A percentile compares a stretch with the other conserved stretches of the same genome.
phyloP scores from a whole-genome alignment of 2,329 filamentous ascomycete genomes.

The Calonectria henricotiae region DNA sequence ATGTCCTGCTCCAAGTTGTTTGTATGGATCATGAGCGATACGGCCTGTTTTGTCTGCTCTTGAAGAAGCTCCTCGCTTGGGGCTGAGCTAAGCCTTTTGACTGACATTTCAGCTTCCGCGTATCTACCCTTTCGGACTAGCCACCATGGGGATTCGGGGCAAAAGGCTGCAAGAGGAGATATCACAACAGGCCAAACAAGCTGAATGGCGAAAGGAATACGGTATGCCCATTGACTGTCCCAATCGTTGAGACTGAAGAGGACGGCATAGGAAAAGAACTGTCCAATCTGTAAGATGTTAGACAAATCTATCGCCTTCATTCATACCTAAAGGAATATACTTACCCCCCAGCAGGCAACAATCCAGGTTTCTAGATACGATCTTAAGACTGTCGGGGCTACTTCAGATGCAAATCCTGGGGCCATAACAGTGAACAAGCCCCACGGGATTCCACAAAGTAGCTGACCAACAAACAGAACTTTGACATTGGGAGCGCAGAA shows the following conservation, averaged over 20 bases:
- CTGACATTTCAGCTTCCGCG: constrained; percentile 50
- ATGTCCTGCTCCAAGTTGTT: constrained; percentile 9
- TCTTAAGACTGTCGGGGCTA: constrained; percentile 54
- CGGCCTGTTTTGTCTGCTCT: not conserved
- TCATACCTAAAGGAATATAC: not conserved
- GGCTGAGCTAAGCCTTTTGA: not conserved
- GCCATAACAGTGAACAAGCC: constrained; percentile 60
- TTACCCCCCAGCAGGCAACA: constrained; percentile 18
- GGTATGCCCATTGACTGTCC: constrained; percentile 46
- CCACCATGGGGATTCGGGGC: constrained; percentile 62
- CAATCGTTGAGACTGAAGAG: constrained; percentile 52
- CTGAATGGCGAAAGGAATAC: constrained; percentile 51
- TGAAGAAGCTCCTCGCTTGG: not conserved
- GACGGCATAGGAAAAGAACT: constrained; percentile 7
- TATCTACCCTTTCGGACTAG: constrained; percentile 57
- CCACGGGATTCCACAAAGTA: constrained; percentile 62
- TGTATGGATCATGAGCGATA: constrained; percentile 37
- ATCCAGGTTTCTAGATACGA: constrained; percentile 55
- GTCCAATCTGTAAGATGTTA: not conserved
- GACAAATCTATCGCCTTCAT: not conserved
- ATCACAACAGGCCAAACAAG: constrained; percentile 49
- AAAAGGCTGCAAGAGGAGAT: constrained; percentile 21
- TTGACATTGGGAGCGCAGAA: constrained; percentile 55
- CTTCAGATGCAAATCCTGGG: constrained; percentile 62
- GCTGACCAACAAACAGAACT: constrained; percentile 62